Conservation (phyloP, 192 early-diverging fungal genomes). For the Piromyces sp. region DNA sequence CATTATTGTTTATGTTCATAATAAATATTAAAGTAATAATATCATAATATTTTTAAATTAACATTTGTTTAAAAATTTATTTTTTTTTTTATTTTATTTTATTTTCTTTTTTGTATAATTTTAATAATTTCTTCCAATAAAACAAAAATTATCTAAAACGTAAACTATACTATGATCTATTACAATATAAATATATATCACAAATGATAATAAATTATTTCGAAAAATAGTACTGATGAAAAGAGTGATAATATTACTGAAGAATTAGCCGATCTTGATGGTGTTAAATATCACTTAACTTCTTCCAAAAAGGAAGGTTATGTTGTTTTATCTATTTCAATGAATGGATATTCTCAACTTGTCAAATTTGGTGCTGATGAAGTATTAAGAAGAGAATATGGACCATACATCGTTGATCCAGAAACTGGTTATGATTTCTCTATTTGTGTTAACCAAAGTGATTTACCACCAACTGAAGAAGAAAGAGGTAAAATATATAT, state of each 20-base stretch:
- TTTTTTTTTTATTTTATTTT: too few species aligned
- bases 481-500: background rate
- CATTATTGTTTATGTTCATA: too few species aligned
- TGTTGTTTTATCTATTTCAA: constrained; percentile 58
- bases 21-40: too few species aligned
- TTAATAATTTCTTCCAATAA: too few species aligned
- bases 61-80: too few species aligned
- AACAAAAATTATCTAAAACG: too few species aligned
- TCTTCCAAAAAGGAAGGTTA: constrained; percentile 29
- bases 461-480: background rate
- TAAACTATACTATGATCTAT: too few species aligned
- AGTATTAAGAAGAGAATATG: constrained; percentile 73
- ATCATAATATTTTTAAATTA: too few species aligned
- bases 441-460: constrained; percentile 7
- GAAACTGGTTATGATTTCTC: constrained; percentile 66
- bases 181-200: too few species aligned
- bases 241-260: constrained; percentile 29
- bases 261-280: constrained; percentile 86
- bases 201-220: too few species aligned
- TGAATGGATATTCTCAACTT: constrained; percentile 73
- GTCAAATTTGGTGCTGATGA: constrained; percentile 60
- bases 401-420: constrained; percentile 33
- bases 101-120: too few species aligned
- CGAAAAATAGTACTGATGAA: background rate
- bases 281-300: constrained; percentile 69